Evolutionary conservation across 2,329 filamentous ascomycete species (phyloP).

Genomic region (Penicillium sp.): DNA sequence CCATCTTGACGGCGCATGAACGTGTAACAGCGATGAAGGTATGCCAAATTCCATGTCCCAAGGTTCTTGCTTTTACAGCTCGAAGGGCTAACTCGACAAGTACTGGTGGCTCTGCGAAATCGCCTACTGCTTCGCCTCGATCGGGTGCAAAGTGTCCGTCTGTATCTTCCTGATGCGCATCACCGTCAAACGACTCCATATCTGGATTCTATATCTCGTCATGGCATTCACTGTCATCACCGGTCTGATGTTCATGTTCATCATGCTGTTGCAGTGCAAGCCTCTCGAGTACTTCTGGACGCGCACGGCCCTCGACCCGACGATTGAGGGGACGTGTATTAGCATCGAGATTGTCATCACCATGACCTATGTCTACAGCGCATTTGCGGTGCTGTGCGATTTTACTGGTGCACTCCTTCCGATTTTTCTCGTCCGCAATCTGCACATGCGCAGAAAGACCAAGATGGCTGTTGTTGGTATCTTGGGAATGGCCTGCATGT

Average conservation of each 20-base stretch:
- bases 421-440: conserved; percentile 8
- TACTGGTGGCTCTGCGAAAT: conserved; percentile 59
- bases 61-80: background rate
- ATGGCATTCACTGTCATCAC: conserved; percentile 52
- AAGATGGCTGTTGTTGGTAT: conserved; percentile 50
- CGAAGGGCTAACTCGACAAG: conserved; percentile 14
- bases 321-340: conserved; percentile 49
- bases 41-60: background rate
- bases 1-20: conserved; percentile 20
- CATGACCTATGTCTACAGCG: conserved; percentile 43
- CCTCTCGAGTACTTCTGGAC: conserved; percentile 59
- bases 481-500: conserved; percentile 61
- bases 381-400: conserved; percentile 48
- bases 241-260: conserved; percentile 55
- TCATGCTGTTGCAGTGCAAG: conserved; percentile 60
- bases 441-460: conserved; percentile 13
- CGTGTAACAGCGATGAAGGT: conserved; percentile 31
- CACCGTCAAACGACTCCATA: conserved; percentile 48
- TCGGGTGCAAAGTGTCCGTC: conserved; percentile 56
- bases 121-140: conserved; percentile 54
- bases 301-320: conserved; percentile 26
- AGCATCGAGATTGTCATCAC: conserved; percentile 38
- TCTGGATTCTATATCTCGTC: conserved; percentile 52
- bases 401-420: conserved; percentile 52
- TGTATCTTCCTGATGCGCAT: conserved; percentile 59